Base-by-base conservation (phyloP, 1,284 basidiomycete genomes). In the Leccinum subspadiceum region DNA sequence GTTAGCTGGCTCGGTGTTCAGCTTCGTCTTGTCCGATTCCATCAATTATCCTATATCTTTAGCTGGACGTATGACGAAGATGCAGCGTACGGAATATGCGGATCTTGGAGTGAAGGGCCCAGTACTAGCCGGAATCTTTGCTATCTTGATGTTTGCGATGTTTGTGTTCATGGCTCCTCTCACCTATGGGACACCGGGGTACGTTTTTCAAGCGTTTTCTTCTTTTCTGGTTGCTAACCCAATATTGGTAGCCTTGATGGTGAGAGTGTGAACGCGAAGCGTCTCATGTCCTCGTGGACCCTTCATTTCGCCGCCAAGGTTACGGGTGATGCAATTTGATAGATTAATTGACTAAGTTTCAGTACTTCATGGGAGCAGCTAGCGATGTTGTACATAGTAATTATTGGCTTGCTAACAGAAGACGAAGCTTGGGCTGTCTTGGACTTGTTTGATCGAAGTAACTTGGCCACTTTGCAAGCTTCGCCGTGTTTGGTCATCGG, bases 171-270 rank as follows among this genome's bases (percentile, higher is more conserved):
- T 95, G 57, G 82, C 90, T 24, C 95, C 95, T 41, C 78, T 98
- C 68, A 97, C 95, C 9, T 98, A 96, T 73, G 96, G 94, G 53
- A 90, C 90, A 26, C 90, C 93, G 64, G 91, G 93, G 93, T 94
- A 77, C 71, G 90, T 82, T 1, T 53, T 44, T 62, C 20, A 41
- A 46, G 3, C 50, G 12, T 46, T 61, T 56, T 26, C 55, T 48
- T 41, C 55, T 48, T 26, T 59, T 35, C 12, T 63, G 24, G 63
- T 58, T 64, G 50, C 41, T 65, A 2, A 63, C 44, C 26, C 1
- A 15, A 59, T 56, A n/a, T 52, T 59, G 65, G 29, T 59, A 93
- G 91, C 56, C 78, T 93, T 70, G 85, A 85, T 52, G 90, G 91
- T 29, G 82, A 89, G 41, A 75, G 83, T 66, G 89, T 93, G 63